Conservation (phyloP, 1,284 basidiomycete species). For the Neolentinus lepideus region DNA sequence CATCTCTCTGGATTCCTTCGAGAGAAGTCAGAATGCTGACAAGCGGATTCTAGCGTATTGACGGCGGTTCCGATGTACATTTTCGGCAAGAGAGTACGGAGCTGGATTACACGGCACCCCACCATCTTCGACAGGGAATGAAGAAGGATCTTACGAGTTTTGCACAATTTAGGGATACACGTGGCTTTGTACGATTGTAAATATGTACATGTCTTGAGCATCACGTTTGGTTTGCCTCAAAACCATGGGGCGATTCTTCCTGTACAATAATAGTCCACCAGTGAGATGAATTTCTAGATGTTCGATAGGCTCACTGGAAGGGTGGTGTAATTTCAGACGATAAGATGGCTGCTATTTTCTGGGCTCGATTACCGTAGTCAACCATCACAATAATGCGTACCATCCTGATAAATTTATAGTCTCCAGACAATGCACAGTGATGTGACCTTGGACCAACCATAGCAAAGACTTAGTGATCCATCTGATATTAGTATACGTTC, state of each 20-base stretch:
- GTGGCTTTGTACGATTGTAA: neutral
- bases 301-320: neutral
- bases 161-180: neutral
- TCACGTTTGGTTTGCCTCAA: no score
- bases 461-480: no score
- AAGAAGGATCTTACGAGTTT: neutral
- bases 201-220: no score
- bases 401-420: neutral
- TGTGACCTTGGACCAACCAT: no score
- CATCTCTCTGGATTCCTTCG: neutral
- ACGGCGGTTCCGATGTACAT: neutral
- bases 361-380: neutral
- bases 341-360: neutral
- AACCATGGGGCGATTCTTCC: no score
- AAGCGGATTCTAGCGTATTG: neutral
- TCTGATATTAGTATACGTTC: no score
- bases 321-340: neutral
- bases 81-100: neutral
- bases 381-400: neutral
- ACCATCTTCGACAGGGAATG: conserved; percentile 1
- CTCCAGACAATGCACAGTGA: no score
- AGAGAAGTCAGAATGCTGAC: neutral
- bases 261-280: neutral
- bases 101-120: neutral
- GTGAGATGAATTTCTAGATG: neutral